phyloP scores from a whole-genome alignment of 2,329 filamentous ascomycete genomes.

The Cladosporium sp. region DNA sequence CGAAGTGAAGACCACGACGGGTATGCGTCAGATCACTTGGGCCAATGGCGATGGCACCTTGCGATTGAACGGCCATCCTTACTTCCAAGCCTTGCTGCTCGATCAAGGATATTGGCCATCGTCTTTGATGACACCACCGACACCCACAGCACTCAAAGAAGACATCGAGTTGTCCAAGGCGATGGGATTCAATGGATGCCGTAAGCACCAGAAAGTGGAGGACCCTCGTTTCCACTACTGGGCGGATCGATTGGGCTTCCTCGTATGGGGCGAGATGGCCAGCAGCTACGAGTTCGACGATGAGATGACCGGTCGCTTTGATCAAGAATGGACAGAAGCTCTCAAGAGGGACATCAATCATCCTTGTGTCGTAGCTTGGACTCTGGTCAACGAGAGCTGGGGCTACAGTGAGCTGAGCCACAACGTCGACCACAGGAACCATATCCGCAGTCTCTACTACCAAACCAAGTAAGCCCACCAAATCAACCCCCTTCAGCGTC shows the following conservation, averaged over 20 bases:
- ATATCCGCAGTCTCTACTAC: conserved; percentile 61
- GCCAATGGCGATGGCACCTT: conserved; percentile 55
- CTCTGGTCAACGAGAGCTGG: conserved; percentile 63
- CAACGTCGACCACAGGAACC: conserved; percentile 57
- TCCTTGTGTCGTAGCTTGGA: conserved; percentile 62
- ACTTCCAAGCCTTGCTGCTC: conserved; percentile 58
- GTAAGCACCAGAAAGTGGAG: conserved; percentile 64
- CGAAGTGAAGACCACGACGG: conserved; percentile 55
- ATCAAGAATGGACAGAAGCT: conserved; percentile 61
- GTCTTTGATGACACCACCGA: conserved; percentile 57
- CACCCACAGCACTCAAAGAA: conserved; percentile 38
- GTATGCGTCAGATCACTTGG: conserved; percentile 60
- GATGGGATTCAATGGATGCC: conserved; percentile 62
- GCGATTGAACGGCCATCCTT: conserved; percentile 54
- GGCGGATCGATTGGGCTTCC: conserved; percentile 57
- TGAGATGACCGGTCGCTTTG: conserved; percentile 57
- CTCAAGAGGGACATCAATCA: conserved; percentile 63
- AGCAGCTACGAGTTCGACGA: conserved; percentile 61
- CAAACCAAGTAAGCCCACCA: conserved; percentile 47
- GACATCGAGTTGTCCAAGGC: conserved; percentile 56
- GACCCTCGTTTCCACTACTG: conserved; percentile 59
- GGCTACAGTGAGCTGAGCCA: conserved; percentile 57
- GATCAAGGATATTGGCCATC: conserved; percentile 63
- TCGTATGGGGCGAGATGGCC: conserved; percentile 63
- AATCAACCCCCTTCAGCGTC: background rate